Base-by-base conservation (phyloP, 768 basidiomycete species). In the Cyclocybe cylindracea region DNA sequence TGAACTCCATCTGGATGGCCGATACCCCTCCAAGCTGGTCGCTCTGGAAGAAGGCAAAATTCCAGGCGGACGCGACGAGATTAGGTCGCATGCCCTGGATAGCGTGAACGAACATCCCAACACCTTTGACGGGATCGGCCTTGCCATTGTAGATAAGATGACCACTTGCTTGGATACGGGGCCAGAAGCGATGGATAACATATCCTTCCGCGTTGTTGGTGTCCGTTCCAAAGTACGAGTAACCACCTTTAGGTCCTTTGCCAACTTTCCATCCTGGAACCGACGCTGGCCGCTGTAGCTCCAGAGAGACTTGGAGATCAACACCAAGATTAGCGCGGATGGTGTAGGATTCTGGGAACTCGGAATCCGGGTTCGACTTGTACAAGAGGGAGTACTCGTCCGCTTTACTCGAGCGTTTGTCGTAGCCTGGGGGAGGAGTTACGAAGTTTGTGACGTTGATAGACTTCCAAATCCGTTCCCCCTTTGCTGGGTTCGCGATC, bases 71-170 rank as follows among this genome's bases (percentile, higher is more conserved):
- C 10, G 97, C 97, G 61, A 97, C 84, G 50, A 93, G 80, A 70
- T 99, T 91, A 44, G 96, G 94, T 7, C 94, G 83, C 93, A 99
- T 96, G 67, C 96, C 97, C 67, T 98, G 96, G 66, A 98, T 97
- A 40, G 96, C 96, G 68, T 96, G 91, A 14, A 95, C 80, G 68
- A 96, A 85, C 88, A 94, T 91, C 29, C 92, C 91, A 35, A 79
- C 73, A 39, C 89, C 90, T 32, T 79, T 67, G 48, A 83, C 70
- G 7, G 74, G 44, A 49, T 73, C 70, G 5, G 86, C 86, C 51
- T 81, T 70, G 39, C 90, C 91, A 32, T 84, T 79, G 56, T 74
- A 67, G 43, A 89, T 81, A 67, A 95, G 63, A 58, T 83, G 79
- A 5, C 95, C 95, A 19, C 76, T 74, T 13, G 78, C 81, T 31